Evolutionary conservation across 73 alveolate species (phyloP).

Genomic region (Tetrahymena elliotti): DNA sequence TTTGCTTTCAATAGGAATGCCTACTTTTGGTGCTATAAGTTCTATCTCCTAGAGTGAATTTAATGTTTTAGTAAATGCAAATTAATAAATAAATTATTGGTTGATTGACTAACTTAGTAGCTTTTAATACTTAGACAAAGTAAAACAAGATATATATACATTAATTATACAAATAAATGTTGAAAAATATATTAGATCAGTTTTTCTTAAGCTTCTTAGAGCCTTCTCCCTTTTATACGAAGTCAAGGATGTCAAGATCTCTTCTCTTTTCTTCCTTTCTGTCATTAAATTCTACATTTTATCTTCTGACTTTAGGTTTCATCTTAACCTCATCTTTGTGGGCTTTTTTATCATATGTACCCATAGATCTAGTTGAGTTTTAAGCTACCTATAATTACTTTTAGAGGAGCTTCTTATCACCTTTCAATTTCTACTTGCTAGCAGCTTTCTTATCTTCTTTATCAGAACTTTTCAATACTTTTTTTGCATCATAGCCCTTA

Average conservation of each 20-base stretch:
- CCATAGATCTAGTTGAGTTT: conserved; percentile 60
- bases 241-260: conserved; percentile 22
- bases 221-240: conserved; percentile 10
- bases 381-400: conserved; percentile 48
- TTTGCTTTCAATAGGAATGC: neutral
- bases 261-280: conserved; percentile 22
- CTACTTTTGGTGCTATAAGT: neutral
- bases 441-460: conserved; percentile 12
- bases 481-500: neutral
- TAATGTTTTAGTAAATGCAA: neutral
- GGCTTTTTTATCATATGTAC: conserved; percentile 53
- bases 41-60: neutral
- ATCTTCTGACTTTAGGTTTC: conserved; percentile 29
- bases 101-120: neutral
- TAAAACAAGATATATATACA: neutral
- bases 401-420: conserved; percentile 38
- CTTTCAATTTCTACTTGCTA: neutral
- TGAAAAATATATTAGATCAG: neutral
- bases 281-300: neutral
- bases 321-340: conserved; percentile 49
- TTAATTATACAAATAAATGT: neutral
- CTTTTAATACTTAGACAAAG: neutral
- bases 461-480: neutral
- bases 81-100: no score
- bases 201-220: neutral